phyloP scores from a whole-genome alignment of 1,284 basidiomycete genomes.

The Vanrija humicola region DNA sequence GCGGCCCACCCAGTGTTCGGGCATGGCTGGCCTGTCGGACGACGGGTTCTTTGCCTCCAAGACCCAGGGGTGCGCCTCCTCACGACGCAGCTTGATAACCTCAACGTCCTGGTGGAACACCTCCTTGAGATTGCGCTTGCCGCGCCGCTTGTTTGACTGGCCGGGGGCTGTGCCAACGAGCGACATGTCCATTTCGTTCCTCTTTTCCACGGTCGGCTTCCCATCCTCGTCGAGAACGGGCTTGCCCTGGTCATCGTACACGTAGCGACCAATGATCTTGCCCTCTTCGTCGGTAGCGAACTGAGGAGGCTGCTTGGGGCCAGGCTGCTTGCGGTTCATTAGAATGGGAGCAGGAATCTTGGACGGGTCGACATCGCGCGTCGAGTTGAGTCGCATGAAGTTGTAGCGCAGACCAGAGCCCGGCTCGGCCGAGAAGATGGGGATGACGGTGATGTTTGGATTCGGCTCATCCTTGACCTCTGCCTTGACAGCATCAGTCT shows the following conservation, averaged over 20 bases:
- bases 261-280: constrained; percentile 35
- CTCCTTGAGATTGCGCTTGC: constrained; percentile 33
- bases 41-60: constrained; percentile 33
- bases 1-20: constrained; percentile 44
- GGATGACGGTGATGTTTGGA: constrained; percentile 27
- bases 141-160: constrained; percentile 13
- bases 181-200: constrained; percentile 33
- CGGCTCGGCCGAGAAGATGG: constrained; percentile 31
- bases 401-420: constrained; percentile 31
- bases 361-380: constrained; percentile 31
- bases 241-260: constrained; percentile 39
- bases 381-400: constrained; percentile 36
- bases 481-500: constrained; percentile 2
- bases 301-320: constrained; percentile 24
- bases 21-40: constrained; percentile 10
- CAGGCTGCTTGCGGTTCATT: constrained; percentile 42
- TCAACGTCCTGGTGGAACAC: constrained; percentile 43
- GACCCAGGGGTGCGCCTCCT: constrained; percentile 45
- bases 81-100: constrained; percentile 36
- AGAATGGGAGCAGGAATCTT: constrained; percentile 29
- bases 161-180: constrained; percentile 34
- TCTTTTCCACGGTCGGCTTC: constrained; percentile 32
- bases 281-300: constrained; percentile 35
- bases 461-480: constrained; percentile 3
- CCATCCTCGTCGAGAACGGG: constrained; percentile 38